These are phyloP conservation scores for Cryomyces antarcticus DNA, from an alignment of 495 filamentous ascomycete species.

Conservation along the genomic window DNA sequence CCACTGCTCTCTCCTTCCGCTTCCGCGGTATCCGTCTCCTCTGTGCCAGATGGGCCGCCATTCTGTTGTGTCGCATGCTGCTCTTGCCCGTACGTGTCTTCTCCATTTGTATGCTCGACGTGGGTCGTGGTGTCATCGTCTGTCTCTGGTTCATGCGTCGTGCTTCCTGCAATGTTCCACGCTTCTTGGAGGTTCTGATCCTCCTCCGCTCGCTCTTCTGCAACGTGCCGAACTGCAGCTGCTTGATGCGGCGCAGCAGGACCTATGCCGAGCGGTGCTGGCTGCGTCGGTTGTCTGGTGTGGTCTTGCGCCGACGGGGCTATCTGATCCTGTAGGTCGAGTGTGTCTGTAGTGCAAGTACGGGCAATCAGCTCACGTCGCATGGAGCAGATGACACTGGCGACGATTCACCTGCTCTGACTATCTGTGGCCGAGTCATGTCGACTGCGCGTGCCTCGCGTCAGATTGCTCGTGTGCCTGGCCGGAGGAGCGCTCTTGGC, in stretches of 20 bases:
- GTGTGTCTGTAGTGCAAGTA: conserved; percentile 44
- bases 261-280: conserved; percentile 31
- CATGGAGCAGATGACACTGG: not conserved
- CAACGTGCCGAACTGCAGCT: conserved; percentile 55
- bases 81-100: conserved; percentile 12
- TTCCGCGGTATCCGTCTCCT: conserved; percentile 48
- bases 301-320: conserved; percentile 71
- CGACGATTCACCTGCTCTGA: conserved; percentile 1
- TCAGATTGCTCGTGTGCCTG: too few species aligned
- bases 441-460: not conserved
- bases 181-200: conserved; percentile 31
- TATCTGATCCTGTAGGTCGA: conserved; percentile 77
- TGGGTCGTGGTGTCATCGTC: conserved; percentile 10
- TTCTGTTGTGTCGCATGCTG: conserved; percentile 5
- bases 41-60: conserved; percentile 32
- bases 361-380: not conserved
- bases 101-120: conserved; percentile 1
- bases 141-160: conserved; percentile 21
- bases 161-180: conserved; percentile 28
- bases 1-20: conserved; percentile 53
- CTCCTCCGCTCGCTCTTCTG: conserved; percentile 45
- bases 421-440: conserved; percentile 4
- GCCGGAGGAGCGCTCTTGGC: too few species aligned
- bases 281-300: conserved; percentile 30
- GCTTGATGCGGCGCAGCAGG: conserved; percentile 67